Evolutionary conservation across 768 basidiomycete genomes (phyloP).

Genomic region (Mycena vitilis): DNA sequence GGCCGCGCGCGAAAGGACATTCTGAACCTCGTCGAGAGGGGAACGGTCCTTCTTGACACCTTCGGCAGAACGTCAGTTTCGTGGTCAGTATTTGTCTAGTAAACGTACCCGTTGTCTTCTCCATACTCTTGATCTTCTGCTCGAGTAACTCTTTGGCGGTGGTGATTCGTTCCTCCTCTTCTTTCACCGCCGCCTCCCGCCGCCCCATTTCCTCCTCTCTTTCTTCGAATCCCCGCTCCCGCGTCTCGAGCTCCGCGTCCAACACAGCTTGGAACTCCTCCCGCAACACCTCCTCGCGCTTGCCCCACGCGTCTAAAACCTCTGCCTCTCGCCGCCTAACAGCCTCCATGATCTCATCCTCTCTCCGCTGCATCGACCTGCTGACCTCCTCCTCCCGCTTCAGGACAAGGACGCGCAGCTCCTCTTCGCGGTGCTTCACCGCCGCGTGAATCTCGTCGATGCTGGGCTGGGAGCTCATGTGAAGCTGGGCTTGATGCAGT

Average conservation of each 20-base stretch:
- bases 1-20: constrained; percentile 56
- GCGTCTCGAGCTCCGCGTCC: constrained; percentile 58
- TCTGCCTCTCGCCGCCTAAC: constrained; percentile 76
- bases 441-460: constrained; percentile 56
- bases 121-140: constrained; percentile 57
- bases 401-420: constrained; percentile 35
- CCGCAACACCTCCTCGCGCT: constrained; percentile 75
- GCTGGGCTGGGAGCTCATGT: constrained; percentile 41
- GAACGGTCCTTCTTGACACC: constrained; percentile 43
- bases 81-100: background rate
- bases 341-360: constrained; percentile 60
- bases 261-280: constrained; percentile 34
- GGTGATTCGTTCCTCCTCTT: constrained; percentile 63
- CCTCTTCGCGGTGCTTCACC: constrained; percentile 36
- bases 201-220: constrained; percentile 62
- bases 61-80: constrained; percentile 38
- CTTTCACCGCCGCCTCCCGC: constrained; percentile 39
- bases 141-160: constrained; percentile 62
- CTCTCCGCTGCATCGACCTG: constrained; percentile 36
- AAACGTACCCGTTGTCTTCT: constrained; percentile 40
- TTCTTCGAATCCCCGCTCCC: constrained; percentile 60
- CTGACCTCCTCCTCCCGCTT: constrained; percentile 37
- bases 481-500: constrained; percentile 48
- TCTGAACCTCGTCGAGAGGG: constrained; percentile 83
- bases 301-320: constrained; percentile 69